Evolutionary conservation across 768 basidiomycete genomes (phyloP), one percentile per base, ranked within the genome.

Genomic region (Daedaleopsis nitida): DNA sequence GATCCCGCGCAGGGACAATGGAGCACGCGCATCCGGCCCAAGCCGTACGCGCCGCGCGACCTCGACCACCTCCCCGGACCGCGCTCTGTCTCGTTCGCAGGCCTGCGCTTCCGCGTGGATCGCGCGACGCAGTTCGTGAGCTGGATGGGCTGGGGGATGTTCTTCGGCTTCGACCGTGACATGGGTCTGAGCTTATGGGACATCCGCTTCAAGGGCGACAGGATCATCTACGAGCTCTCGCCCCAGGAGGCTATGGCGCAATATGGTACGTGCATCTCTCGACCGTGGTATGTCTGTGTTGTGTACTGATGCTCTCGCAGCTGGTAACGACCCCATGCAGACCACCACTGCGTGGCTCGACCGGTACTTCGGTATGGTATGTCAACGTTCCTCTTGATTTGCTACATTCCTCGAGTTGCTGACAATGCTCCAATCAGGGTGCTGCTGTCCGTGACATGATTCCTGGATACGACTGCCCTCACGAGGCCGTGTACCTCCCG

Each of bases 111-210:
- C 68, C 74, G 83, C 43, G 81, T 88, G 1, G 83, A 88, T 65
- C 67, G 67, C 23, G 76, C 77, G 39, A 72, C 74, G 47, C 78
- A 83, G 63, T 86, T 82, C 62, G 71, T 88, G n/a, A 83, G 78
- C 48, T 89, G 87, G 87, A 83, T 88, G 83, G 84, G 84, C 2
- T 87, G 85, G 85, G 76, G 78, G 0, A 57, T 87, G 70, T 87
- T 82, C 62, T 75, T 87, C 34, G 81, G 83, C 52, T 88, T 87
- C 67, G 84, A 86, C 57, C 70, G 85, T 32, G 87, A 88, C 66
- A 87, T 88, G 86, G 87, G 85, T 14, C 64, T 86, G 63, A 81
- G 77, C 59, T 70, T 87, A 19, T 87, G 83, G 82, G 82, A 87
- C 66, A 77, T 87, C 51, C 75, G 79, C 5, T 84, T 88, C 75